These are phyloP conservation scores for Talaromyces trachyspermus DNA, from an alignment of 495 filamentous ascomycete species.

Conservation along the genomic window DNA sequence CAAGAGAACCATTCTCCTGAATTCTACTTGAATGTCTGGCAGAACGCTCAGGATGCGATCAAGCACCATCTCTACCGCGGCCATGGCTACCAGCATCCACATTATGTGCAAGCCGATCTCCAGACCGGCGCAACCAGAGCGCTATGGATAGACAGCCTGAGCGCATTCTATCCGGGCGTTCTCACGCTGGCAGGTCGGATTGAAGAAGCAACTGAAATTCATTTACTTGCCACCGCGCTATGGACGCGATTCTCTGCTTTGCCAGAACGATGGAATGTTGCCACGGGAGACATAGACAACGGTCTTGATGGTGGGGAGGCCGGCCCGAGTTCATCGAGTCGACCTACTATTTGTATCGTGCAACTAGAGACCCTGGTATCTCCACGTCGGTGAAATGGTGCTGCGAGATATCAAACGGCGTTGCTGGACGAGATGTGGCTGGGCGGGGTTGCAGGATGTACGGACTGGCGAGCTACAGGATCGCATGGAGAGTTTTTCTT, in stretches of 20 bases:
- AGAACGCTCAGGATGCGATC: slow-evolving; percentile 74
- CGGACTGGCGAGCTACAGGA: slow-evolving; percentile 81
- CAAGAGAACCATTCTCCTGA: slow-evolving; percentile 63
- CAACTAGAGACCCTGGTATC: slow-evolving; percentile 96
- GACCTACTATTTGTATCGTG: slow-evolving; percentile 85
- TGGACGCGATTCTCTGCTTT: slow-evolving; percentile 92
- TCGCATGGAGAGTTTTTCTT: slow-evolving; percentile 95
- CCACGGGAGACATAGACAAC: slow-evolving; percentile 75
- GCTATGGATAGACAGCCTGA: slow-evolving; percentile 92
- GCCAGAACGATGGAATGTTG: slow-evolving; percentile 87
- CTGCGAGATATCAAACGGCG: slow-evolving; percentile 79
- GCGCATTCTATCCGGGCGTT: slow-evolving; percentile 91
- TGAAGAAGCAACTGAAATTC: slow-evolving; percentile 82
- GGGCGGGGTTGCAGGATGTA: slow-evolving; percentile 93
- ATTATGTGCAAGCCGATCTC: slow-evolving; percentile 85
- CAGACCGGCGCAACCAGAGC: slow-evolving; percentile 73
- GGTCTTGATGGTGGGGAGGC: slow-evolving; percentile 91
- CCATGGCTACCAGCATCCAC: slow-evolving; percentile 68
- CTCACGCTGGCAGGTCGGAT: slow-evolving; percentile 78
- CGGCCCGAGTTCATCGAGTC: slow-evolving; percentile 95
- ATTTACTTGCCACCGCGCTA: slow-evolving; percentile 81
- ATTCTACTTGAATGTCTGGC: slow-evolving; percentile 77
- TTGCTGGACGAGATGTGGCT: slow-evolving; percentile 91
- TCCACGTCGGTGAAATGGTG: slow-evolving; percentile 93
- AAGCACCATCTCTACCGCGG: slow-evolving; percentile 73